Evolutionary conservation across 75 land plant genomes (phyloP).

Genomic region (Chamaecyparis obtusa): DNA sequence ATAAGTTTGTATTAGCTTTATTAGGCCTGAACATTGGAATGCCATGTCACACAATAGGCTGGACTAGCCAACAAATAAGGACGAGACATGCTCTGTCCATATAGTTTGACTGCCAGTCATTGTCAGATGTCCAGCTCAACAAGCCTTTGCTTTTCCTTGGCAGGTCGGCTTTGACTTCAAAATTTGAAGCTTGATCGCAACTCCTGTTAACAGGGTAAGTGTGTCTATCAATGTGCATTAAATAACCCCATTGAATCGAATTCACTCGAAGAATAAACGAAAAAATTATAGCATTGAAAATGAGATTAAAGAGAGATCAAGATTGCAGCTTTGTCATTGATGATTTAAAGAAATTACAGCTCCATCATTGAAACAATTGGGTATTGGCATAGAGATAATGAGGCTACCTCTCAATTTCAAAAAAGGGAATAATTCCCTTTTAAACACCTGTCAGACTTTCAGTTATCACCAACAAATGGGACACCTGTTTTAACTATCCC

Average conservation of each 20-base stretch:
- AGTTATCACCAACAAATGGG: not conserved
- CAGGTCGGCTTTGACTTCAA: not conserved
- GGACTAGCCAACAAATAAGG: not conserved
- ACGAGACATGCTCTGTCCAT: not conserved
- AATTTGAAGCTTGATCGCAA: conserved; percentile 2
- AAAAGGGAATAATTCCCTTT: not conserved
- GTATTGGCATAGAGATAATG: not conserved
- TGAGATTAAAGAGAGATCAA: not conserved
- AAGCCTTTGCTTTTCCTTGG: not conserved
- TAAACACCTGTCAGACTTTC: not conserved
- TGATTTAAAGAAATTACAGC: not conserved
- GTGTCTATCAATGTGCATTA: not conserved
- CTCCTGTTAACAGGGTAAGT: not conserved
- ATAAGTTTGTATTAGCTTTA: not conserved
- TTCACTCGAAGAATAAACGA: not conserved
- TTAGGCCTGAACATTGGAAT: not conserved
- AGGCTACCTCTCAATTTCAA: not conserved
- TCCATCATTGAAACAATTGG: not conserved
- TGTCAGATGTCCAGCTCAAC: not conserved
- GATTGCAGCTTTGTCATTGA: not conserved
- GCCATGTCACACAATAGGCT: not conserved
- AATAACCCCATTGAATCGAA: not conserved
- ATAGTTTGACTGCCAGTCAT: not conserved
- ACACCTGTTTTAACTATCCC: not conserved
- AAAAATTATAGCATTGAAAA: not conserved